These are phyloP conservation scores for Rhodocollybia butyracea DNA, from an alignment of 768 basidiomycete genomes.

Conservation along the genomic window DNA sequence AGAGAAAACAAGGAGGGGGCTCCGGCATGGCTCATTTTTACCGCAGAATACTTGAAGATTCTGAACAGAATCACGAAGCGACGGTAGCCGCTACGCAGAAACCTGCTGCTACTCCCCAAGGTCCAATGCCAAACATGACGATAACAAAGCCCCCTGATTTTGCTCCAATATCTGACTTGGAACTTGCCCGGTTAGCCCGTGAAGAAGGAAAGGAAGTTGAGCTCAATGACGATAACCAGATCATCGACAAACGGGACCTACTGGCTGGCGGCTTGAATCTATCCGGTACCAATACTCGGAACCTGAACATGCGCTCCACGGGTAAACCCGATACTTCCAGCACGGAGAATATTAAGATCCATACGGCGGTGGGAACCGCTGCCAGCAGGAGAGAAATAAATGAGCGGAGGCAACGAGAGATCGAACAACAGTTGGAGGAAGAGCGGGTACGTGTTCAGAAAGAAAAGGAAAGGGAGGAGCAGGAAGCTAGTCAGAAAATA, in stretches of 20 bases:
- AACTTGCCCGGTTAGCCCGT: slow-evolving; percentile 67
- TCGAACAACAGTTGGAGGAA: slow-evolving; percentile 74
- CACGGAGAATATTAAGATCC: slow-evolving; percentile 37
- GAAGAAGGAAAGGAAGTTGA: slow-evolving; percentile 84
- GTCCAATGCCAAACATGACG: slow-evolving; percentile 62
- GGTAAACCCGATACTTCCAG: slow-evolving; percentile 19
- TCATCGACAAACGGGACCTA: slow-evolving; percentile 93
- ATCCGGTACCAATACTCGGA: slow-evolving; percentile 75
- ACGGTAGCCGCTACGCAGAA: slow-evolving; percentile 75
- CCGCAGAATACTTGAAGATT: slow-evolving; percentile 70
- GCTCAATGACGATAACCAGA: slow-evolving; percentile 95
- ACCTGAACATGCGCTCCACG: slow-evolving; percentile 45
- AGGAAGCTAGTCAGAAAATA: slow-evolving; percentile 61
- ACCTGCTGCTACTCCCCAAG: slow-evolving; percentile 62
- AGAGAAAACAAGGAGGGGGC: slow-evolving; percentile 53
- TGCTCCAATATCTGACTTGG: slow-evolving; percentile 62
- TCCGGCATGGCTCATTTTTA: slow-evolving; percentile 90
- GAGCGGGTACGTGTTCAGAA: slow-evolving; percentile 58
- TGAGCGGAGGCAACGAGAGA: slow-evolving; percentile 75
- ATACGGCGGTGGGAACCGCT: slow-evolving; percentile 82
- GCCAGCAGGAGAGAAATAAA: slow-evolving; percentile 81
- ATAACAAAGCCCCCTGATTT: slow-evolving; percentile 72
- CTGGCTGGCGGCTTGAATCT: slow-evolving; percentile 91
- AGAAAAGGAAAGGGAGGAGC: slow-evolving; percentile 57
- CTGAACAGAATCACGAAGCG: slow-evolving; percentile 80